Evolutionary conservation across 2,329 filamentous ascomycete genomes (phyloP).

Genomic region (Colletotrichum zoysiae): DNA sequence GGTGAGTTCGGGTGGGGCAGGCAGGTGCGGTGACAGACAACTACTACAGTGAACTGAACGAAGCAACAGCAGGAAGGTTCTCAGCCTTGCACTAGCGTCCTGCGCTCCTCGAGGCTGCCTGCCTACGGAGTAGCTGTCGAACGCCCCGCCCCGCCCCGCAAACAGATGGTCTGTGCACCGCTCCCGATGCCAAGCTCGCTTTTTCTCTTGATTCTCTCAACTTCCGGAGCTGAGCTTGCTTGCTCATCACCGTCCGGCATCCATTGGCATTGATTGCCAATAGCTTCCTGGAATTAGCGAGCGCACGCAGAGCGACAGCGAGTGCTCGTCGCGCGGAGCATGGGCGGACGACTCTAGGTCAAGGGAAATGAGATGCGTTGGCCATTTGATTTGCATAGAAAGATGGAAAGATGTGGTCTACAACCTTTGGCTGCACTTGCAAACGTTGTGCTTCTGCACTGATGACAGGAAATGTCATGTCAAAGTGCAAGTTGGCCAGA

Average conservation of each 20-base stretch:
- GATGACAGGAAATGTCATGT: background rate
- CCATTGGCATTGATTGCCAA: background rate
- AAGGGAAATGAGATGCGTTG: background rate
- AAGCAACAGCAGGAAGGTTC: slow-evolving; percentile 32
- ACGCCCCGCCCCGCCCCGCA: slow-evolving; percentile 10
- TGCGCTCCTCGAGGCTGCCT: slow-evolving; percentile 28
- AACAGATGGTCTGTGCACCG: slow-evolving; percentile 32
- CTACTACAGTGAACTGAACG: slow-evolving; percentile 13
- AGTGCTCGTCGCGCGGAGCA: background rate
- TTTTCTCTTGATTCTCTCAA: background rate
- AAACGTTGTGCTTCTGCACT: background rate
- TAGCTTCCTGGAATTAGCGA: background rate
- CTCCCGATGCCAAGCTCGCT: background rate
- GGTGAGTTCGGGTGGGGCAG: slow-evolving; percentile 35
- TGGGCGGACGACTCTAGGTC: no score
- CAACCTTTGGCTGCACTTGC: background rate
- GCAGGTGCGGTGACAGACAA: slow-evolving; percentile 10
- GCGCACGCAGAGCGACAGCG: background rate
- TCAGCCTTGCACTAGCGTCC: slow-evolving; percentile 37
- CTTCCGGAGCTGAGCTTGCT: background rate
- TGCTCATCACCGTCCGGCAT: slow-evolving; percentile 5
- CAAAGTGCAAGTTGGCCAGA: slow-evolving; percentile 11
- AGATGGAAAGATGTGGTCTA: background rate
- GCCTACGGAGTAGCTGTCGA: slow-evolving; percentile 21
- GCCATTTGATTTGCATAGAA: background rate